These are phyloP conservation scores for Pyrus hybrid DNA, from an alignment of 331 rosid species.

Conservation along the genomic window DNA sequence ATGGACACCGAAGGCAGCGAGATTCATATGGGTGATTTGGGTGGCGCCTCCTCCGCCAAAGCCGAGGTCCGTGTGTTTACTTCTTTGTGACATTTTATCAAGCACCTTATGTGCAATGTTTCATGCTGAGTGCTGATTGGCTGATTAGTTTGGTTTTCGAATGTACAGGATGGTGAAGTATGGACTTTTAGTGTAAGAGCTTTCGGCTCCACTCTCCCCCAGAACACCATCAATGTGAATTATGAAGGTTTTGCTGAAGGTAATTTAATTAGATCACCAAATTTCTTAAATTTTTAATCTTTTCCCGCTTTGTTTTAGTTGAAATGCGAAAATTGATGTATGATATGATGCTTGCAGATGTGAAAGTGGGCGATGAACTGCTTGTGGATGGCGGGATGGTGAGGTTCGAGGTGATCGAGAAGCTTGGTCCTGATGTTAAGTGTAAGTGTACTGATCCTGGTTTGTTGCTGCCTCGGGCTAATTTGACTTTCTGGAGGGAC, in stretches of 20 bases:
- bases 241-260: constrained; percentile 99
- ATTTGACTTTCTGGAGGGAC: constrained; percentile 94
- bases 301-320: not conserved
- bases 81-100: not conserved
- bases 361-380: constrained; percentile 88
- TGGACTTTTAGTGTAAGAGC: constrained; percentile 98
- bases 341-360: constrained; percentile 43
- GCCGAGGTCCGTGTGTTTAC: constrained; percentile 49
- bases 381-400: constrained; percentile 99
- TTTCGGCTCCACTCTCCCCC: constrained; percentile 68
- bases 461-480: constrained; percentile 87
- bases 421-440: constrained; percentile 94
- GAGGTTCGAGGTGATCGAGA: constrained; percentile 92
- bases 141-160: not conserved
- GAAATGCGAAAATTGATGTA: not conserved
- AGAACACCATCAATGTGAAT: constrained; percentile 70
- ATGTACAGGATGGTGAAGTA: constrained; percentile 75
- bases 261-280: constrained; percentile 6
- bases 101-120: not conserved
- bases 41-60: constrained; percentile 85
- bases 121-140: not conserved
- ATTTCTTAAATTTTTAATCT: not conserved
- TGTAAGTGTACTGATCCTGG: constrained; percentile 96
- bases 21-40: constrained; percentile 97
- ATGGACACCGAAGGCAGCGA: constrained; percentile 99